Percentiles rank a stretch among this genome's conserved stretches.
Conservation (phyloP, 2,329 filamentous ascomycete species). For the Decorospora gaudefroyi region DNA sequence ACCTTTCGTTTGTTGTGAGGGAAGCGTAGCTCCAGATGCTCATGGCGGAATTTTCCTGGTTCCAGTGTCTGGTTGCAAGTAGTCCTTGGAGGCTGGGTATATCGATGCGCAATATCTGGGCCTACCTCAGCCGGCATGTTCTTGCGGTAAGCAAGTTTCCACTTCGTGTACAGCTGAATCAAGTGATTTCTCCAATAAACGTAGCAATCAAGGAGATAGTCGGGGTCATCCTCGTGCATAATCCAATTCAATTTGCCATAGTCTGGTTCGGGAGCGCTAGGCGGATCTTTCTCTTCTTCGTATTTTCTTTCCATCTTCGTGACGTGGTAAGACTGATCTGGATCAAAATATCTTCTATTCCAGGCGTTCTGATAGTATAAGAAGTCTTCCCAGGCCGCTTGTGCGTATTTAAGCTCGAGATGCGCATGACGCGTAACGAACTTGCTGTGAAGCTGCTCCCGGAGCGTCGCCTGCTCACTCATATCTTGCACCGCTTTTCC, state of each 20-base stretch:
- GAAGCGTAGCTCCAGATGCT: not conserved
- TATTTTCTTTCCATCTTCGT: too few species aligned
- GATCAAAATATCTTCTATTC: not conserved
- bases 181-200: not conserved
- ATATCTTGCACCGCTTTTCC: not conserved
- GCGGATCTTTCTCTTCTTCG: too few species aligned
- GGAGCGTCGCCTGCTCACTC: too few species aligned
- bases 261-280: too few species aligned
- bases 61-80: not conserved
- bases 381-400: constrained; percentile 5
- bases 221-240: not conserved
- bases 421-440: too few species aligned
- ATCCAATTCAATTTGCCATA: too few species aligned
- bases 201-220: not conserved
- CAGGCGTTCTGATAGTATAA: constrained; percentile 5
- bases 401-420: not conserved
- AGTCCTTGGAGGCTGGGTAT: not conserved
- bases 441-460: too few species aligned
- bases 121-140: not conserved
- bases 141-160: not conserved
- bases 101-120: not conserved
- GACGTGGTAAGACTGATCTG: too few species aligned
- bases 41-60: not conserved
- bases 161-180: not conserved
- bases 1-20: not conserved